Base-by-base conservation (phyloP, 208 protist species). In the Leishmania amazonensis region DNA sequence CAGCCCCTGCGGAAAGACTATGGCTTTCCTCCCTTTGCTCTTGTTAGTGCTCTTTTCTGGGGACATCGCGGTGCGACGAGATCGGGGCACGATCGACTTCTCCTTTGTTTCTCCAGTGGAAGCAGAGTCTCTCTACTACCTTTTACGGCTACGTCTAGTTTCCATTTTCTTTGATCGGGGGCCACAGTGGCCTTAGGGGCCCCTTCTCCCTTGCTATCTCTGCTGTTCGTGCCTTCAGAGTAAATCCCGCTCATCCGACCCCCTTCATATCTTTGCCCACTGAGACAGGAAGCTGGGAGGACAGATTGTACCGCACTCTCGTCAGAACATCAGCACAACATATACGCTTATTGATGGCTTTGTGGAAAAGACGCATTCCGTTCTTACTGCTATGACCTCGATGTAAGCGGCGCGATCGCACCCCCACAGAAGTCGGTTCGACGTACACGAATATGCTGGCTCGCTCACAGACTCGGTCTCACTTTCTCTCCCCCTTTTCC, bases 141-240 rank as follows among this genome's bases (percentile, higher is more conserved):
- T 67, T 8, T 31, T 1, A 62, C 24, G 2, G 57, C 28, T 62
- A 62, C 8, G 7, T n/a, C 57, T 62, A 6, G 24, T n/a, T 62
- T 62, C 3, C 24, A n/a, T 62, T 62, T 62, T 54, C 24, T 60
- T 60, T 62, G 24, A 62, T 4, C n/a, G 17, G 24, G 57, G 28
- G 31, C 24, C 57, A 7, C 24, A 62, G 57, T 31, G 57, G 4
- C 24, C 28, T 21, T 60, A 47, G 24, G 31, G 31, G 11, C 3
- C 35, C 15, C 11, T 38, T 54, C 67, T 75, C 79, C 68, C 79
- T 78, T 51, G 57, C 71, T 31, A 45, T 58, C 72, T 78, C 6
- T 24, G 19, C 35, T 45, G 35, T 80, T 62, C 9, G 2, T 67
- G 21, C 47, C 42, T 40, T 68, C 53, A 53, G 21, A 19, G 35